Base-by-base conservation (phyloP, 2,329 filamentous ascomycete genomes). In the Pseudogymnoascus sp. region DNA sequence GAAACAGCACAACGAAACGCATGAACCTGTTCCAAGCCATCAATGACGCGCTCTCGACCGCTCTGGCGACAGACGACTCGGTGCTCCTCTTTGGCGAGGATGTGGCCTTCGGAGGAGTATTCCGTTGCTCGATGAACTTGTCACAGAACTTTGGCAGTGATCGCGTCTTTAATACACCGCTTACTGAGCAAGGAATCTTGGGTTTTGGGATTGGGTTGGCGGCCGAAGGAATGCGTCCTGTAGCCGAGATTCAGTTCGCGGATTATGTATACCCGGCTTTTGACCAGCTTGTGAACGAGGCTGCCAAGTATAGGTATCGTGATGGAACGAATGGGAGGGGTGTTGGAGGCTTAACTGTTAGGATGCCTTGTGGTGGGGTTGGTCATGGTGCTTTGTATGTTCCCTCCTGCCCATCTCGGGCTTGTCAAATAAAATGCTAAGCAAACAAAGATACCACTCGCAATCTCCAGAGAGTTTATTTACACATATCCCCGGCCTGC, bases 31-130 rank as follows among this genome's bases (percentile, higher is more conserved):
- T 94, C 78, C 91, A 96, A 74, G 88, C 94, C 60, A 86, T 99
- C 79, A 97, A 97, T 74, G 87, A 93, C 67, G 92, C 93, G 10
- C 81, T 99, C 21, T 84, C 89, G 21, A 90, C 88, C 64, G 91
- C 93, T 23, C 82, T 99, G 28, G 84, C 88, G 14, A 84, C 88
- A 37, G 92, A 97, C 70, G 91, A 96, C 67, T 86, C 88, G 16
- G 91, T 96, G 21, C 79, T 97, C 63, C 82, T 99, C 8, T 99
- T 99, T 71, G 94, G 94, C 44, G 94, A 99, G 76, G 94, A 99
- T 73, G 92, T 99, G 6, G 91, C 94, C 12, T 99, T 99, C 70
- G 94, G 94, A 44, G 94, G 94, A 62, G 94, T 99, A 14, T 99
- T 99, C 73, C 84, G 94, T 63, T 97, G 92, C 76, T 93, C 91